A percentile compares a stretch with the other conserved stretches of the same genome.
phyloP scores from a whole-genome alignment of 2,329 filamentous ascomycete species.

The Fusarium phyllophilum region DNA sequence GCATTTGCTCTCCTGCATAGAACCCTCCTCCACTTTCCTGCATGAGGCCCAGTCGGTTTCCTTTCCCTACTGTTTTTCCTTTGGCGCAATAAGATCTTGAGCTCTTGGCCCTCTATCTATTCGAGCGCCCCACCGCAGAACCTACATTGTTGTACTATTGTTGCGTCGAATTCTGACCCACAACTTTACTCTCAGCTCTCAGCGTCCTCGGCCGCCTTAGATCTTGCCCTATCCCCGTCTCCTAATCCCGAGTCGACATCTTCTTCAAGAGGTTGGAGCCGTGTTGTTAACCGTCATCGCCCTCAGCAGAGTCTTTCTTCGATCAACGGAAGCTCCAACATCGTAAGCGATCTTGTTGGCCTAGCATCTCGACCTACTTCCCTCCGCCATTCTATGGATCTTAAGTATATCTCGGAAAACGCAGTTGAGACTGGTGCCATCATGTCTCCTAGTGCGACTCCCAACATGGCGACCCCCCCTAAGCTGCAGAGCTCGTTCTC shows the following conservation, averaged over 20 bases:
- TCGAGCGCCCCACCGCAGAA: neutral
- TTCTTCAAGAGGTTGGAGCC: slow-evolving; percentile 65
- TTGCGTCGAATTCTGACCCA: slow-evolving; percentile 48
- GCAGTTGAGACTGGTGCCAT: slow-evolving; percentile 51
- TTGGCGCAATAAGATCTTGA: slow-evolving; percentile 10
- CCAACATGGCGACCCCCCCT: slow-evolving; percentile 70
- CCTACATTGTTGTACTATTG: slow-evolving; percentile 22
- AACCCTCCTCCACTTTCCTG: neutral
- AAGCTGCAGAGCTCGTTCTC: slow-evolving; percentile 91
- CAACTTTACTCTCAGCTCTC: slow-evolving; percentile 69
- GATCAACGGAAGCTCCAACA: slow-evolving; percentile 55
- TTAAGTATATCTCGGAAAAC: slow-evolving; percentile 61
- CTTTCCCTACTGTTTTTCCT: neutral
- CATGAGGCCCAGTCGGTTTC: neutral
- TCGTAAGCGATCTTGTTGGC: slow-evolving; percentile 57
- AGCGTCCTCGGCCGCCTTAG: slow-evolving; percentile 81
- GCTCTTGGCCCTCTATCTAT: slow-evolving; percentile 9
- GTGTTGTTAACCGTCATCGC: slow-evolving; percentile 72
- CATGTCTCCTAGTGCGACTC: slow-evolving; percentile 60
- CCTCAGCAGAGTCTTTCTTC: slow-evolving; percentile 68
- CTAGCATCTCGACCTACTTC: slow-evolving; percentile 60
- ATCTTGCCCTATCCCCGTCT: slow-evolving; percentile 77
- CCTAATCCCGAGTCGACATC: slow-evolving; percentile 66
- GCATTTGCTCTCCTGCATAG: slow-evolving; percentile 19
- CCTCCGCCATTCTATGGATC: slow-evolving; percentile 68